Base-by-base conservation (phyloP, 306 rosid genomes). In the Trichosanthes truncata region DNA sequence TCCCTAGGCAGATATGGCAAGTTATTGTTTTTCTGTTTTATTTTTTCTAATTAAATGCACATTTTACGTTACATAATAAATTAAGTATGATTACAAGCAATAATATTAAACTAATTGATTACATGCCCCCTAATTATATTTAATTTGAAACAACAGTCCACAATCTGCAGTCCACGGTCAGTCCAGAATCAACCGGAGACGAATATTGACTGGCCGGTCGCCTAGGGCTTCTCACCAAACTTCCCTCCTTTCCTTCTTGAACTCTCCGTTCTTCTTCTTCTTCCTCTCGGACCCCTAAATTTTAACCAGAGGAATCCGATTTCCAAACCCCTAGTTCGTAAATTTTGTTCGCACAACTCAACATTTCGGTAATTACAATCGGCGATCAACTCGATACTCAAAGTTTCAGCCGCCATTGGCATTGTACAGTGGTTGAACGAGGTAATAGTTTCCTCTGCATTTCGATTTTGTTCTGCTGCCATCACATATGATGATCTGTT, bases 181-280 rank as follows among this genome's bases (percentile, higher is more conserved):
- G 45, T 40, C 45, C 45, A 40, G 45, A 40, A 6, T 40, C 43
- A 9, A 73, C 60, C 78, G 41, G 43, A 48, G 25, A 73, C 17
- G 43, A 73, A 46, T 48, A 46, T 73, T 15, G 60, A 73, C 60
- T 49, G 43, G 3, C 78, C 63, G 78, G 78, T 31, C 31, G 52
- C 14, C 78, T 74, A 74, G 78, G 78, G 56, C 56, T 74, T 52
- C 78, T 38, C 48, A 33, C 63, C 77, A 25, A 15, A 25, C 8
- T 68, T 41, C 33, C 74, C 17, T 33, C 23, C 10, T 63, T 63
- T 23, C 45, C 21, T 33, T 33, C n/a, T 63, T 35, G 4, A 9
- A 2, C 5, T 43, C 36, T 41, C 35, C 55, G 20, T 69, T 41
- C 73, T 3, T 7, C 46, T 68, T 40, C 52, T 20, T 38, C 74